Percentiles rank a stretch among this genome's conserved stretches.
Evolutionary conservation across 2,329 filamentous ascomycete species (phyloP).

Genomic region (Atkinsonella hypoxylon): DNA sequence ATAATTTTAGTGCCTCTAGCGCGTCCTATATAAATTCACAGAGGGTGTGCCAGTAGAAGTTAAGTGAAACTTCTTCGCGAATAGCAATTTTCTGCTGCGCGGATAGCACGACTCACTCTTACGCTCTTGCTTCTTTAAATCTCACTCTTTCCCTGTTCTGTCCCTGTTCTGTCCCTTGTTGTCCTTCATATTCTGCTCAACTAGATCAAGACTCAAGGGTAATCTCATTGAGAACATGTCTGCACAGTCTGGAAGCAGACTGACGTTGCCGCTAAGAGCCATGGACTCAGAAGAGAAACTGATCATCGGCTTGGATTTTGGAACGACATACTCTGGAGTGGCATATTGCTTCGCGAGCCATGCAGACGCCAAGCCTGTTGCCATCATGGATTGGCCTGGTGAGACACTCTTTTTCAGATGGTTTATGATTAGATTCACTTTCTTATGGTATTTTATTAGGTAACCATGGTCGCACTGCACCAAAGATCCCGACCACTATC

Average conservation of each 20-base stretch:
- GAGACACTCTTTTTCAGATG: slow-evolving; percentile 2
- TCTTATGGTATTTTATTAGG: slow-evolving; percentile 26
- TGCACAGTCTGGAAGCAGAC: no score
- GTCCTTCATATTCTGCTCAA: not conserved
- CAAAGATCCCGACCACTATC: slow-evolving; percentile 19
- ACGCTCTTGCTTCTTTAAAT: no score
- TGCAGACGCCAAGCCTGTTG: slow-evolving; percentile 19
- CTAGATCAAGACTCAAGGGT: not conserved
- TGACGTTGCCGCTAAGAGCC: not conserved
- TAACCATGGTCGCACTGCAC: slow-evolving; percentile 26
- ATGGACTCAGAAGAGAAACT: slow-evolving; percentile 20
- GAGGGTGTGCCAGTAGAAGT: no score
- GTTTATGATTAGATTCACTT: slow-evolving; percentile 27
- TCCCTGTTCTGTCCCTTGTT: no score
- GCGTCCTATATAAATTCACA: no score
- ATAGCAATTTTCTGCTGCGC: no score
- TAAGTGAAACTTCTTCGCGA: no score
- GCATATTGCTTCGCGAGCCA: slow-evolving; percentile 22
- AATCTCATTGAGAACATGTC: no score
- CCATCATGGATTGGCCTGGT: slow-evolving; percentile 14
- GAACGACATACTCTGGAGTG: slow-evolving; percentile 44
- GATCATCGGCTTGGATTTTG: slow-evolving; percentile 42
- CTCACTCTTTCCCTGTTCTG: no score
- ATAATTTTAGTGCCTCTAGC: no score
- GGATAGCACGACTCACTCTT: no score